Conservation (phyloP, 768 basidiomycete species). For the Glaciozyma martinii region DNA sequence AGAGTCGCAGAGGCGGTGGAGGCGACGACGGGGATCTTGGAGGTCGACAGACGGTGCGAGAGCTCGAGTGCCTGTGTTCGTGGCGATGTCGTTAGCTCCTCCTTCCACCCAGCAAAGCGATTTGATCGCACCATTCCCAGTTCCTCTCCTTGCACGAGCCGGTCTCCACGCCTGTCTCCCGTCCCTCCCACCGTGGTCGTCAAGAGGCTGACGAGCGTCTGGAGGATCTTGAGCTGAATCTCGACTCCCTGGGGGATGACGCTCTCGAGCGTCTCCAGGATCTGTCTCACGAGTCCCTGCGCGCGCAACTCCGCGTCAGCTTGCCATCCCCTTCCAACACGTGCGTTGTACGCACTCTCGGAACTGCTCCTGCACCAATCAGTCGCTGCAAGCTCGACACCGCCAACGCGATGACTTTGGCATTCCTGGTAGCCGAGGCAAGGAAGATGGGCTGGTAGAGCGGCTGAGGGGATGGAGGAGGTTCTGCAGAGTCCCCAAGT, state of each 20-base stretch:
- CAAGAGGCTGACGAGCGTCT: slow-evolving; percentile 75
- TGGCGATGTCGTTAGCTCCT: not conserved
- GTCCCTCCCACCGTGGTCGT: slow-evolving; percentile 1
- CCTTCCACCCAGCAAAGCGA: not conserved
- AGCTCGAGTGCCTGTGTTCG: slow-evolving; percentile 41
- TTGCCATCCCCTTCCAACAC: not conserved
- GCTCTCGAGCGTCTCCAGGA: slow-evolving; percentile 74
- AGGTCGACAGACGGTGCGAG: slow-evolving; percentile 92
- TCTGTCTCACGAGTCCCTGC: slow-evolving; percentile 63
- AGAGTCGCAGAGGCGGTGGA: slow-evolving; percentile 94
- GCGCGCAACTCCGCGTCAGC: slow-evolving; percentile 32
- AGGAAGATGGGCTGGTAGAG: slow-evolving; percentile 81
- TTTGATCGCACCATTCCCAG: slow-evolving; percentile 62
- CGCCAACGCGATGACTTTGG: slow-evolving; percentile 87
- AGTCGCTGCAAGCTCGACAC: slow-evolving; percentile 84
- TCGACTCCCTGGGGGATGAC: slow-evolving; percentile 92
- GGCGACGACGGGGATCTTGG: slow-evolving; percentile 88
- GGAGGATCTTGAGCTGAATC: slow-evolving; percentile 81
- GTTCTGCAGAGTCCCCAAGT: slow-evolving; percentile 1
- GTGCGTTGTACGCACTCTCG: slow-evolving; percentile 1
- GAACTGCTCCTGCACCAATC: slow-evolving; percentile 51
- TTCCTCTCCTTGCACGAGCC: slow-evolving; percentile 58
- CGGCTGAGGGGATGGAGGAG: slow-evolving; percentile 34
- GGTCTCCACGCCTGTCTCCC: not conserved
- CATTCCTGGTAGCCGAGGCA: slow-evolving; percentile 85